Evolutionary conservation across 331 rosid genomes (phyloP).

Genomic region (Pyracantha coccinea): DNA sequence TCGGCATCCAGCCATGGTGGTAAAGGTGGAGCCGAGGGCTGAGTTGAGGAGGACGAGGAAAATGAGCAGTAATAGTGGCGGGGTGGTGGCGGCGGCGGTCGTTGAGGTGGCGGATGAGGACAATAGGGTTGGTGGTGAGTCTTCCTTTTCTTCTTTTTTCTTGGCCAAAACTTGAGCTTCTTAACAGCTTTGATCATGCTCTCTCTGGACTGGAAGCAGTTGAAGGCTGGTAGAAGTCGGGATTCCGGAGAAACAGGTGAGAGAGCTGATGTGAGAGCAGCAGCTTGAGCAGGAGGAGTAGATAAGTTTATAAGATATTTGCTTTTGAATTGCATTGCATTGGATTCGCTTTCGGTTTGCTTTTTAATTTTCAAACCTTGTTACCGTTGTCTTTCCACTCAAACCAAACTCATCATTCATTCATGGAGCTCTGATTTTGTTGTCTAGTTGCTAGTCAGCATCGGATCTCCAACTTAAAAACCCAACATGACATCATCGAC

Average conservation of each 20-base stretch:
- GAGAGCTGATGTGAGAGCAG: neutral
- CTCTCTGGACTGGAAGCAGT: neutral
- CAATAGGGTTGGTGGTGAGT: conserved; percentile 4
- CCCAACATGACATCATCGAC: too few species aligned
- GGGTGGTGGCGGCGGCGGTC: conserved; percentile 10
- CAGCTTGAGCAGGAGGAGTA: neutral
- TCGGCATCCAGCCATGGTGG: conserved; percentile 51
- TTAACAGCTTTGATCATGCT: conserved; percentile 47
- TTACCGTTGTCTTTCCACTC: conserved; percentile 14
- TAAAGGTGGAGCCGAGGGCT: conserved; percentile 82
- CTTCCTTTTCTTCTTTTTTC: conserved; percentile 44
- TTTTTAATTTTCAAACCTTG: conserved; percentile 5
- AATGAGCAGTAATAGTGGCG: conserved; percentile 8
- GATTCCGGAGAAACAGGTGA: neutral
- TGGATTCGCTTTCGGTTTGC: neutral
- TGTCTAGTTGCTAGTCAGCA: too few species aligned
- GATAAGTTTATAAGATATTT: neutral
- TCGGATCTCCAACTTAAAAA: too few species aligned
- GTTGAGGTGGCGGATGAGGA: conserved; percentile 25
- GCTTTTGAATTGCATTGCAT: neutral
- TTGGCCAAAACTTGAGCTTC: conserved; percentile 70
- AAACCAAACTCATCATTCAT: neutral
- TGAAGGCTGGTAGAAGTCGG: neutral
- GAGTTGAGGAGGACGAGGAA: conserved; percentile 14
- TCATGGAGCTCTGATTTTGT: too few species aligned